Base-by-base conservation (phyloP, 2,329 filamentous ascomycete species). In the Hypoxylon sp. region DNA sequence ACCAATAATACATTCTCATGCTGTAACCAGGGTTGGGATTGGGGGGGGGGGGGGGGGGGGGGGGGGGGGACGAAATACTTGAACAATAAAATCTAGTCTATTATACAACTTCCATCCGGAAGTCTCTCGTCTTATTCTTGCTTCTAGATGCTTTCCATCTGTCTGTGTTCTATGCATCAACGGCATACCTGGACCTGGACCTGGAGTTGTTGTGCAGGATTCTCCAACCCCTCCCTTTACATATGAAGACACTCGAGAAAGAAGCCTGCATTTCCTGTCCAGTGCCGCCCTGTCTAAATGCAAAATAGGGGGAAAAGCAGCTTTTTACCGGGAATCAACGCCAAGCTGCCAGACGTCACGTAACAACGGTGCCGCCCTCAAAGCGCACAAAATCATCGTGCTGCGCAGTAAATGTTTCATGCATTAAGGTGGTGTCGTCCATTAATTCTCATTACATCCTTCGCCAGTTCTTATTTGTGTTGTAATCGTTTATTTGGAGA, bases 401-500 rank as follows among this genome's bases (percentile, higher is more conserved):
- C 21, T n/a, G n/a, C n/a, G 17, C 13, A 11, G 20, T 16, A 4
- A 43, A 34, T 27, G 41, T 23, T 47, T 32, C 42, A 35, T 15
- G 27, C 36, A 46, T 41, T 26, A 43, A 59, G 41, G 53, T 52
- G 50, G 51, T 62, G 52, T 59, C 59, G 55, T 55, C 36, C 37
- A 43, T 48, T 52, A 57, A 43, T 59, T 55, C 55, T 49, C 51
- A 62, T 63, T 63, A 65, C 29, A 48, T 57, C 57, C 55, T 30
- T 45, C 44, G 21, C 35, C 25, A 6, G 38, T 37, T 19, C 21
- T 25, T 6, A 36, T n/a, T n/a, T n/a, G n/a, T n/a, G n/a, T n/a
- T n/a, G n/a, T n/a, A 49, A 20, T 19, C 50, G 46, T 36, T 67
- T 69, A 69, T 63, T 69, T 69, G 36, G 60, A 48, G 41, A 86